Conservation (phyloP, 2,329 filamentous ascomycete genomes). For the Aphanoascus verrucosus region DNA sequence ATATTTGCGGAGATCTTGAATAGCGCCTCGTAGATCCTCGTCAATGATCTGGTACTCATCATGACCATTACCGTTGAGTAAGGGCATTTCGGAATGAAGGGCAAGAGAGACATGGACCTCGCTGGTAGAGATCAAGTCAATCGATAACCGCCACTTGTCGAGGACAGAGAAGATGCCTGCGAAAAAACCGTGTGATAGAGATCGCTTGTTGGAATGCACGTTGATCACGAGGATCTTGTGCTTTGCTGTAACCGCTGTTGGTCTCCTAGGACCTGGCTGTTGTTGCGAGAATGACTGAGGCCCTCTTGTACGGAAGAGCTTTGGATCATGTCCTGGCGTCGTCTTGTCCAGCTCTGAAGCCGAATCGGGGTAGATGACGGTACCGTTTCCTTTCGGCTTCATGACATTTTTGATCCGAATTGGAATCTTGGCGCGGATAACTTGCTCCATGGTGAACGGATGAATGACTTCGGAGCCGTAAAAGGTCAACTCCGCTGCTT, state of each 20-base stretch:
- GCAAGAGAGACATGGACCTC: conserved; percentile 98
- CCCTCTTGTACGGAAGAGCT: conserved; percentile 41
- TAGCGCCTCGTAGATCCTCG: conserved; percentile 53
- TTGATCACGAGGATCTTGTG: conserved; percentile 95
- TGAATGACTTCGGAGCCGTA: conserved; percentile 96
- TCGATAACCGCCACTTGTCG: conserved; percentile 74
- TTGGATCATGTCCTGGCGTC: conserved; percentile 47
- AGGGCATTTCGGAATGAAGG: conserved; percentile 63
- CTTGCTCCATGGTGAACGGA: conserved; percentile 96
- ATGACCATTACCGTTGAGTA: conserved; percentile 40
- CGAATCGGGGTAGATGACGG: conserved; percentile 62
- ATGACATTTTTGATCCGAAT: conserved; percentile 62
- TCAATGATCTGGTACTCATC: conserved; percentile 47
- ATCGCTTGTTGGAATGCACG: conserved; percentile 94
- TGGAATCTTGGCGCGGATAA: conserved; percentile 54
- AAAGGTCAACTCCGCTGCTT: conserved; percentile 91
- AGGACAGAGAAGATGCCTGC: conserved; percentile 87
- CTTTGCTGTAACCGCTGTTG: conserved; percentile 92
- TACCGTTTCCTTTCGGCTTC: conserved; percentile 53
- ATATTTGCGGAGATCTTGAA: conserved; percentile 63
- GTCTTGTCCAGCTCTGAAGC: conserved; percentile 42
- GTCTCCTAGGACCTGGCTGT: conserved; percentile 56
- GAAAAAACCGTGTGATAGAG: conserved; percentile 91
- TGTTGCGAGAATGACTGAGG: conserved; percentile 39
- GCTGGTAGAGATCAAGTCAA: conserved; percentile 90